Base-by-base conservation (phyloP, 2,329 filamentous ascomycete genomes). In the Aschersonia sp. region DNA sequence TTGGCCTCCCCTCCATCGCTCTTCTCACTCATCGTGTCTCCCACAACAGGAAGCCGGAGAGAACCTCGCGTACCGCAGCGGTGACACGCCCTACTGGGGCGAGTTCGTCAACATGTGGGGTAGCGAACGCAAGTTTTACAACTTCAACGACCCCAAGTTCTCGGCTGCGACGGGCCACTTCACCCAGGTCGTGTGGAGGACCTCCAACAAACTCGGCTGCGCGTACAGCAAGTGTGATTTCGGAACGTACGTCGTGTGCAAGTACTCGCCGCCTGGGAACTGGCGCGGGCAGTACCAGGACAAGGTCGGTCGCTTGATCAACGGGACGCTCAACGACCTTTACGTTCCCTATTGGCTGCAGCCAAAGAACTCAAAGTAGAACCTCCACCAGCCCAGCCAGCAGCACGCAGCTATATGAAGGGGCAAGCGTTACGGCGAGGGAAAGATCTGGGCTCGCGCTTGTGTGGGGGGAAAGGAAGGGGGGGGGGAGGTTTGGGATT, bases 101-200 rank as follows among this genome's bases (percentile, higher is more conserved):
- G 12, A 12, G 30, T 50, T 45, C 40, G 48, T 47, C 6, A 50
- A 50, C 46, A n/a, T 30, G 7, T 56, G 52, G 51, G 54, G 49
- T n/a, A 14, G 40, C 1, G 54, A 56, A 48, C 48, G 52, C 22
- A 14, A 33, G 22, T 7, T 41, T 1, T 56, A 52, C 44, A 43
- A 52, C 45, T 55, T 46, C 12, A 39, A 49, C 30, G 33, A 50
- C 29, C 49, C 51, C 6, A 43, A 30, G 5, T 44, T 49, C 32
- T 41, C n/a, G 6, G 4, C 2, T 2, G 35, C 22, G 9, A 53
- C 50, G 10, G 54, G 53, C 30, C 60, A 62, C 49, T 61, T 61
- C 51, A 55, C 56, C n/a, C 59, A 62, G 55, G 42, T 62, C 45
- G 57, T 62, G 47, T 62, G 60, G 60, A 57, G 55, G 49, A 50